Evolutionary conservation across 1,284 basidiomycete species (phyloP).

Genomic region (Ceratobasidium sp.): DNA sequence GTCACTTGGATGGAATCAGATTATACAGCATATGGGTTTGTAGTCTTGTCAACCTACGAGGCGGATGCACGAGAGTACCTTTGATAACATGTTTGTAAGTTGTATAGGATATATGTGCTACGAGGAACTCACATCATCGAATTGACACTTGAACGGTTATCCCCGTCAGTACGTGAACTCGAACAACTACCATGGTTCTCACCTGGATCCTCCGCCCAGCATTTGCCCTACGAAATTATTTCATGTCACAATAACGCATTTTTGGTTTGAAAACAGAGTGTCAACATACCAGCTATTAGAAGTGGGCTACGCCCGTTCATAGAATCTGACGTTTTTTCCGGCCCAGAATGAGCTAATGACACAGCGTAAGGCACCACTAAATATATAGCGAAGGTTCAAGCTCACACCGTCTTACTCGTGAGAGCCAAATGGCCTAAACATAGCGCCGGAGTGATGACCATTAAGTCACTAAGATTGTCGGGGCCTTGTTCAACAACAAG

Average conservation of each 20-base stretch:
- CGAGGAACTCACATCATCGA: neutral
- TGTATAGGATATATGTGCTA: neutral
- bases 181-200: neutral
- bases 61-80: constrained; percentile 43
- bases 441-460: constrained; percentile 27
- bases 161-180: no score
- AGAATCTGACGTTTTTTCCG: constrained; percentile 24
- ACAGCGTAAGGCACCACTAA: neutral
- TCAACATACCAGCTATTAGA: constrained; percentile 17
- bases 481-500: constrained; percentile 38
- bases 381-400: neutral
- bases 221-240: constrained; percentile 2
- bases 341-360: constrained; percentile 25
- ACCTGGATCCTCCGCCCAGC: constrained; percentile 43
- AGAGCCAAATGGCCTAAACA: constrained; percentile 33
- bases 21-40: no score
- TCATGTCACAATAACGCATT: neutral
- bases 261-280: neutral
- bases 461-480: constrained; percentile 29
- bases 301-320: constrained; percentile 36
- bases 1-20: neutral
- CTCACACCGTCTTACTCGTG: constrained; percentile 37
- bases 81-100: neutral
- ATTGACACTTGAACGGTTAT: neutral
- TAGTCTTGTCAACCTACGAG: constrained; percentile 29